phyloP scores from a whole-genome alignment of 2,329 filamentous ascomycete species.

The Thielaviopsis euricoi region DNA sequence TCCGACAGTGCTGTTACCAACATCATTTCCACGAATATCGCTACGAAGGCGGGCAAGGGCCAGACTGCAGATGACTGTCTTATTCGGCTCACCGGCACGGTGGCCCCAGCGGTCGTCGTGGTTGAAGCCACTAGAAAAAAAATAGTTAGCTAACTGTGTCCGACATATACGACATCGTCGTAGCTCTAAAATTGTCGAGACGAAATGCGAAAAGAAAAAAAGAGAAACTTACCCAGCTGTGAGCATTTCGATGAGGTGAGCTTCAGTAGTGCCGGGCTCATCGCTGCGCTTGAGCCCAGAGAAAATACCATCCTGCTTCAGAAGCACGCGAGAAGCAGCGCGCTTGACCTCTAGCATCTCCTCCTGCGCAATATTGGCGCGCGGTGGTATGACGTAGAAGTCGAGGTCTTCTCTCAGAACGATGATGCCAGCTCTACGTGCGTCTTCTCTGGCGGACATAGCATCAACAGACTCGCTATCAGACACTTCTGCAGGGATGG shows the following conservation, averaged over 20 bases:
- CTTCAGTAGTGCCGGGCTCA: conserved; percentile 89
- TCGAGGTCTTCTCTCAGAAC: conserved; percentile 91
- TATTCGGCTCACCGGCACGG: conserved; percentile 92
- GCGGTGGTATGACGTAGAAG: conserved; percentile 90
- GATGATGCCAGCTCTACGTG: conserved; percentile 91
- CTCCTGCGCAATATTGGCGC: conserved; percentile 61
- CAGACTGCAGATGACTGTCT: conserved; percentile 94
- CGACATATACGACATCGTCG: not conserved
- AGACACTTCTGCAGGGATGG: conserved; percentile 44
- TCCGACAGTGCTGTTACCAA: conserved; percentile 65
- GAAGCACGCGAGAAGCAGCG: conserved; percentile 69
- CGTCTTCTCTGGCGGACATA: conserved; percentile 52
- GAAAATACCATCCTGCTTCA: conserved; percentile 88
- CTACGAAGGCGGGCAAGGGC: conserved; percentile 84
- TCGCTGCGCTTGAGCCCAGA: conserved; percentile 89
- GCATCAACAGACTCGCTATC: conserved; percentile 45
- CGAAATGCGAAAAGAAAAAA: not conserved
- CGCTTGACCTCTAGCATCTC: conserved; percentile 97
- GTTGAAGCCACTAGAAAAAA: conserved; percentile 63
- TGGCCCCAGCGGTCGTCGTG: conserved; percentile 93
- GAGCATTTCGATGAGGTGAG: conserved; percentile 97
- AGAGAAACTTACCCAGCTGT: conserved; percentile 66
- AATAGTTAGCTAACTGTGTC: conserved; percentile 10
- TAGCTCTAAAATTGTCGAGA: not conserved
- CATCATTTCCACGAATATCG: conserved; percentile 68